Evolutionary conservation across 495 filamentous ascomycete genomes (phyloP).

Genomic region (Xylaria longipes): DNA sequence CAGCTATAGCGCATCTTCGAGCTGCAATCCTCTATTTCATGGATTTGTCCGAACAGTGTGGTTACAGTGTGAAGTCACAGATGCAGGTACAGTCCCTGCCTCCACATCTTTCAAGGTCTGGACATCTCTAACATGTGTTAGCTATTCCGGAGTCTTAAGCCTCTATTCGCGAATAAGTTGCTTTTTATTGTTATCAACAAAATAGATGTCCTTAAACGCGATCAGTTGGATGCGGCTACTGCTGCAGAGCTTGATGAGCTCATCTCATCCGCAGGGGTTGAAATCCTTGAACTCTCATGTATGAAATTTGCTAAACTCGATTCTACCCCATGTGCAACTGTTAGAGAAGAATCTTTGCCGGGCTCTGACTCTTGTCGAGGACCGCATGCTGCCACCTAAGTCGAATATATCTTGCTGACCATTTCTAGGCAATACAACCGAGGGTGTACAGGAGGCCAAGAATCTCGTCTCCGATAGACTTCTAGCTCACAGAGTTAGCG

Average conservation of each 20-base stretch:
- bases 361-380: background rate
- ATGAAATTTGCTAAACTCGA: slow-evolving; percentile 22
- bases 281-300: slow-evolving; percentile 89
- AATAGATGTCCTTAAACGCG: slow-evolving; percentile 87
- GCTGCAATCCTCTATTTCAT: slow-evolving; percentile 97
- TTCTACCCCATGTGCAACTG: background rate
- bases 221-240: slow-evolving; percentile 84
- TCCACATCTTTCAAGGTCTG: background rate
- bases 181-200: slow-evolving; percentile 98
- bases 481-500: slow-evolving; percentile 87
- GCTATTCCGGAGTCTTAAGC: slow-evolving; percentile 94
- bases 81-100: slow-evolving; percentile 53
- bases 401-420: background rate
- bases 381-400: background rate
- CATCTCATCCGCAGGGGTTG: slow-evolving; percentile 83
- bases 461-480: slow-evolving; percentile 93
- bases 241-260: slow-evolving; percentile 79
- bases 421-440: slow-evolving; percentile 75
- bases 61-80: slow-evolving; percentile 90
- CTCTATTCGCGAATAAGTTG: slow-evolving; percentile 95
- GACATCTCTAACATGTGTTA: slow-evolving; percentile 41
- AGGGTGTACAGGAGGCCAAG: slow-evolving; percentile 92
- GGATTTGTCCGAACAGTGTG: slow-evolving; percentile 97
- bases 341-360: background rate
- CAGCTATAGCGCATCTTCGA: slow-evolving; percentile 93